A percentile compares a stretch with the other conserved stretches of the same genome.
Conservation (phyloP, 2,329 filamentous ascomycete genomes). For the Scedosporium aurantiacum region DNA sequence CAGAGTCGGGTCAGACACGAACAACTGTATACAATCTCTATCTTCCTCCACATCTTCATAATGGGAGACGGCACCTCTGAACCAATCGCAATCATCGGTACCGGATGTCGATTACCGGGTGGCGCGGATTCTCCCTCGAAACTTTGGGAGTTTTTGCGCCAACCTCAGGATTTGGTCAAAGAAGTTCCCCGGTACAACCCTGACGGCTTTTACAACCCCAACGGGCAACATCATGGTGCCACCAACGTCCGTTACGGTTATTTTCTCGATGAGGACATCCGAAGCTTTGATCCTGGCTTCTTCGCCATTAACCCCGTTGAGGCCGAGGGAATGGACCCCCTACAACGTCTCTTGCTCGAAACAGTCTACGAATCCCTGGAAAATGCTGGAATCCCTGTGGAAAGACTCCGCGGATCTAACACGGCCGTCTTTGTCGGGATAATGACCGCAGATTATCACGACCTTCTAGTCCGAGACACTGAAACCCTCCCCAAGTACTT, state of each 20-base stretch:
- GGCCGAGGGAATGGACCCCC: slow-evolving; percentile 16
- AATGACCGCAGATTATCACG: slow-evolving; percentile 15
- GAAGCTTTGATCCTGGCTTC: slow-evolving; percentile 16
- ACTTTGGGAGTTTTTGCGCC: slow-evolving; percentile 28
- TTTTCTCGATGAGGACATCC: slow-evolving; percentile 17
- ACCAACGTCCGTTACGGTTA: slow-evolving; percentile 7
- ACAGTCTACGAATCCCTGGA: slow-evolving; percentile 17
- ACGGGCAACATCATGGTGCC: slow-evolving; percentile 3
- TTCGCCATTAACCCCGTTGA: slow-evolving; percentile 14
- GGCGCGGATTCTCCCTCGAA: slow-evolving; percentile 28
- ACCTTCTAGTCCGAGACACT: slow-evolving; percentile 15
- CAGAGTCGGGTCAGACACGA: too few relatives aligned
- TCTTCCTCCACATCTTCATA: too few relatives aligned
- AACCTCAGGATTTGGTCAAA: slow-evolving; percentile 22
- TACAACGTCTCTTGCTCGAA: slow-evolving; percentile 17
- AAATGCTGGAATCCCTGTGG: slow-evolving; percentile 20
- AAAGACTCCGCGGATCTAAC: slow-evolving; percentile 12
- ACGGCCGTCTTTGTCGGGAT: slow-evolving; percentile 18
- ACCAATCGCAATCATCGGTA: slow-evolving; percentile 22
- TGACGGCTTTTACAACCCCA: slow-evolving; percentile 24
- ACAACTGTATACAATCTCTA: too few relatives aligned
- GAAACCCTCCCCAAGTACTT: slow-evolving; percentile 23
- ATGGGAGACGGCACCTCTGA: too few relatives aligned
- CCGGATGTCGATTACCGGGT: slow-evolving; percentile 34
- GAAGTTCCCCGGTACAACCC: slow-evolving; percentile 29